Conservation (phyloP, 2,329 filamentous ascomycete genomes). For the Nigrospora osmanthi region DNA sequence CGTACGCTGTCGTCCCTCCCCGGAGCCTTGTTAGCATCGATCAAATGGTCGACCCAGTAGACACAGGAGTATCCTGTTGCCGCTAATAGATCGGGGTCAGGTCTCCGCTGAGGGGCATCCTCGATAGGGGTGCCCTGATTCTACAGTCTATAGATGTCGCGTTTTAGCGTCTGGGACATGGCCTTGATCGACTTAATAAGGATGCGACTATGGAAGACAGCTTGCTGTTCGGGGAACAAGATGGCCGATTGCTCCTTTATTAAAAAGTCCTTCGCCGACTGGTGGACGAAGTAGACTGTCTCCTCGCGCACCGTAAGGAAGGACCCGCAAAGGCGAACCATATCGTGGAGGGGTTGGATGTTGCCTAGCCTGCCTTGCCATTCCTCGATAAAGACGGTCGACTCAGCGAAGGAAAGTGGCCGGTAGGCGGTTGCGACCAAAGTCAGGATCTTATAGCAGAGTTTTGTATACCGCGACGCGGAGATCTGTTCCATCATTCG, state of each 20-base stretch:
- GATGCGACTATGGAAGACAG: constrained; percentile 20
- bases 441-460: constrained; percentile 25
- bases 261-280: constrained; percentile 35
- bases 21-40: not conserved
- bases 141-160: constrained; percentile 25
- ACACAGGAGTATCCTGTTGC: constrained; percentile 20
- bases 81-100: constrained; percentile 16
- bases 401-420: constrained; percentile 26
- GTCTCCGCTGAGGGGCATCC: constrained; percentile 6
- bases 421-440: constrained; percentile 19
- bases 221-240: constrained; percentile 20
- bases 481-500: constrained; percentile 27
- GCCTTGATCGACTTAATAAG: constrained; percentile 23
- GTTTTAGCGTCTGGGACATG: constrained; percentile 18
- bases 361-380: constrained; percentile 20
- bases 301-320: constrained; percentile 26
- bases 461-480: constrained; percentile 13
- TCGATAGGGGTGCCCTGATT: constrained; percentile 7
- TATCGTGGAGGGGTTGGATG: constrained; percentile 2
- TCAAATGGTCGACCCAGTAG: constrained; percentile 26
- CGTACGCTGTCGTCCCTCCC: constrained; percentile 6
- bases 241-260: constrained; percentile 7
- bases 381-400: constrained; percentile 28
- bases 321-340: constrained; percentile 26
- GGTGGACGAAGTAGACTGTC: constrained; percentile 28